Percentiles rank a stretch among this genome's conserved stretches.
phyloP scores from a whole-genome alignment of 306 rosid genomes.

The Corylus heterophylla region DNA sequence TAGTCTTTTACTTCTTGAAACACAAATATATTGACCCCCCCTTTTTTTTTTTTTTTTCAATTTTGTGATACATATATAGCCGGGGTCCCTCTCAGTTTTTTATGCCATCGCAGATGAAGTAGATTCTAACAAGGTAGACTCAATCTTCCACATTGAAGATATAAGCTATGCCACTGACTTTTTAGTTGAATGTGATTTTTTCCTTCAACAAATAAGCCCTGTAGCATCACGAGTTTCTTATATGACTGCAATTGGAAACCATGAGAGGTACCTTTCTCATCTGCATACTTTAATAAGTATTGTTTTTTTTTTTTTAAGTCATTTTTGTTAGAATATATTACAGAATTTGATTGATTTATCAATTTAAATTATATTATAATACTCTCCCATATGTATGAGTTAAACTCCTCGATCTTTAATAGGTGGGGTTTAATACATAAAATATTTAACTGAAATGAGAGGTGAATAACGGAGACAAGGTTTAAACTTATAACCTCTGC shows the following conservation, averaged over 20 bases:
- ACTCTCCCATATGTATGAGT: no score
- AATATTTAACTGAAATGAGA: no score
- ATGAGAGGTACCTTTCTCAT: constrained; percentile 65
- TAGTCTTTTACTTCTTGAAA: no score
- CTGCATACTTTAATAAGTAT: background rate
- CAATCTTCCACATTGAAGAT: constrained; percentile 87
- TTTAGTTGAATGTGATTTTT: constrained; percentile 87
- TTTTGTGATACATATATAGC: constrained; percentile 38
- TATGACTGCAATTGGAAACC: constrained; percentile 94
- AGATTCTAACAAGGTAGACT: constrained; percentile 45
- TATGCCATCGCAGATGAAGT: constrained; percentile 53
- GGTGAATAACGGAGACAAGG: no score
- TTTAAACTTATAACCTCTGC: no score
- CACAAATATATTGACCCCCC: background rate
- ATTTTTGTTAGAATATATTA: background rate
- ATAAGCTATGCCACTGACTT: constrained; percentile 93
- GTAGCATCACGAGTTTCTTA: constrained; percentile 69
- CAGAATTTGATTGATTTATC: no score
- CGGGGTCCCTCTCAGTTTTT: constrained; percentile 80
- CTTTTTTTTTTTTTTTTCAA: background rate
- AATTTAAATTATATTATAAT: no score
- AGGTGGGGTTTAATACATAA: background rate
- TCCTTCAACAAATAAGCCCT: constrained; percentile 61
- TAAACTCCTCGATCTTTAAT: no score
- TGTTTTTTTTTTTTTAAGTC: background rate